Conservation (phyloP, 192 early-diverging fungal genomes). For the Umbelopsis sp. region DNA sequence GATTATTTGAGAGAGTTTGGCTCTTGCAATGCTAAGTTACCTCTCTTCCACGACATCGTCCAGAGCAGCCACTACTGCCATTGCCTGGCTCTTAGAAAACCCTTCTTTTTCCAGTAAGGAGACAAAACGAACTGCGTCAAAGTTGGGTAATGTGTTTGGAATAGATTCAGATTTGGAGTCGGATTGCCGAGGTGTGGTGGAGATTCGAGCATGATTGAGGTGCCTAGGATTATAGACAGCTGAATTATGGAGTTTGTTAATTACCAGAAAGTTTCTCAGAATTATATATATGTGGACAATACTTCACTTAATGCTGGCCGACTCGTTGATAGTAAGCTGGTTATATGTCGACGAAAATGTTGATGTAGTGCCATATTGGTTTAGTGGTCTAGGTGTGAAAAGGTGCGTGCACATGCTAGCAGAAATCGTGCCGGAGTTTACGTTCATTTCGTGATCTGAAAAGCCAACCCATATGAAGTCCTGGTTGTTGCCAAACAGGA, state of each 20-base stretch:
- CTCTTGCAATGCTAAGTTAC: conserved; percentile 34
- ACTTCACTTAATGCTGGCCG: neutral
- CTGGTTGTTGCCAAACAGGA: no score
- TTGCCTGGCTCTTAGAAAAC: conserved; percentile 66
- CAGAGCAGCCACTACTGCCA: conserved; percentile 74
- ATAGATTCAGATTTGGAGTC: neutral
- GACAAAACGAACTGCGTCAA: conserved; percentile 78
- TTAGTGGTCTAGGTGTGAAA: neutral
- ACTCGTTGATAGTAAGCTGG: neutral
- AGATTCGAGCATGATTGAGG: neutral
- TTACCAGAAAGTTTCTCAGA: neutral
- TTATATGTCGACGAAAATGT: neutral
- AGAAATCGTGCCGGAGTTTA: neutral
- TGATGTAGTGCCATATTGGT: neutral
- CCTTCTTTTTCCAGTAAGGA: conserved; percentile 72
- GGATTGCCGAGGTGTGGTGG: neutral
- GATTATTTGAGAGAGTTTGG: no score
- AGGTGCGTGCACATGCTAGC: neutral
- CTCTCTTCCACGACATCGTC: conserved; percentile 73
- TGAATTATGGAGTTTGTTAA: neutral
- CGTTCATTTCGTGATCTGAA: no score
- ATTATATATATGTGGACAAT: neutral
- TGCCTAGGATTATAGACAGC: neutral
- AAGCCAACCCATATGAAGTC: no score
- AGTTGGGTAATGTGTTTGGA: conserved; percentile 39